Evolutionary conservation across 768 basidiomycete genomes (phyloP), one percentile per base, ranked within the genome.

Genomic region (Phanerochaete sordida): DNA sequence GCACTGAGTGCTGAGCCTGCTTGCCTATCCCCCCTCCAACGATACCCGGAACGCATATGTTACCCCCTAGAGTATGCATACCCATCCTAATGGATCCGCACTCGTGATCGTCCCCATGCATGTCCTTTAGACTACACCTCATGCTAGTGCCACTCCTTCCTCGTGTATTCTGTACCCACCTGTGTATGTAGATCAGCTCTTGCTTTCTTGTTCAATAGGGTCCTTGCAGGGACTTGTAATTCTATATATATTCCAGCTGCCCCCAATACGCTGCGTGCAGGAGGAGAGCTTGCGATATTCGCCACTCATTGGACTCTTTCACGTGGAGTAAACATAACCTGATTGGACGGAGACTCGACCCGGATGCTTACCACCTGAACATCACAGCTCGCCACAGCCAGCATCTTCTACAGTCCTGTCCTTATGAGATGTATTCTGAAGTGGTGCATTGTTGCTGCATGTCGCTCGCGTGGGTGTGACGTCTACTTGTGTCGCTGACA

Each of bases 1-100:
- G n/a, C 28, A 54, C 47, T 19, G 37, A 15, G 35, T 23, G 51
- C 28, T 35, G 11, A 87, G 88, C 67, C 86, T 84, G 1, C 80
- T n/a, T n/a, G 76, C 31, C 27, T 26, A 33, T 33, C 57, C 49
- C 30, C 47, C 13, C 35, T 53, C 53, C 56, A 15, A 13, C 9
- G 21, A 46, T 47, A 43, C 51, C 39, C 3, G 83, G 62, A 1
- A 70, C 68, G 1, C 81, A 77, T 0, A 79, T 79, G 60, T 77
- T 35, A 21, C 80, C 78, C 70, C 85, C 67, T 79, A 85, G 2
- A 51, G 51, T 45, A 65, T 59, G 56, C 52, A 54, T 39, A 51
- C 53, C 53, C n/a, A n/a, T n/a, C n/a, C 37, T 43, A 43, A 43
- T 43, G 39, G 39, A 11, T 43, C 39, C 39, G 39, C 39, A 4